Conservation (phyloP, 768 basidiomycete genomes). For the Coprinellus micaceus region DNA sequence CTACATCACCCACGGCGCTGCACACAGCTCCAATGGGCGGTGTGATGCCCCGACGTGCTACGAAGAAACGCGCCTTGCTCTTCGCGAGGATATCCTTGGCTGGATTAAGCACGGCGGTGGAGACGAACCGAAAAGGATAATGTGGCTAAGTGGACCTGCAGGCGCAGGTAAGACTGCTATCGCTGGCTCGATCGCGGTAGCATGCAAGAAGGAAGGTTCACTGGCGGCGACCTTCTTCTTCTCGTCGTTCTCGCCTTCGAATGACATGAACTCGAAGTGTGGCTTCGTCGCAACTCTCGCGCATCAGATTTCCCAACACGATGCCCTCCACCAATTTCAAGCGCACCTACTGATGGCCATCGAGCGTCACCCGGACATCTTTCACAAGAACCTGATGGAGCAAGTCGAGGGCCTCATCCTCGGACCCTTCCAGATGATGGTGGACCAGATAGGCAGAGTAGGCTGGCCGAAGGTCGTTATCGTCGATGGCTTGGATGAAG, state of each 20-base stretch:
- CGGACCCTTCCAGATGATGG: constrained; percentile 4
- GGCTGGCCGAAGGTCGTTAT: constrained; percentile 12
- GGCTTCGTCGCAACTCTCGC: constrained; percentile 27
- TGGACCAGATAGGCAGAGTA: background rate
- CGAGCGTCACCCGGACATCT: constrained; percentile 16
- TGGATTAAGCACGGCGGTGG: background rate
- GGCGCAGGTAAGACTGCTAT: constrained; percentile 27
- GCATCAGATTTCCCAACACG: constrained; percentile 21
- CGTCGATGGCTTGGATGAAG: constrained; percentile 29
- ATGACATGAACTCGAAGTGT: constrained; percentile 18
- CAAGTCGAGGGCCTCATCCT: constrained; percentile 19
- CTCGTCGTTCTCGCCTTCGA: constrained; percentile 20
- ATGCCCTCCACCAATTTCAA: constrained; percentile 1
- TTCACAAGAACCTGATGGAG: constrained; percentile 10
- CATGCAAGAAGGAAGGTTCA: constrained; percentile 9
- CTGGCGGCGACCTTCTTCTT: constrained; percentile 36
- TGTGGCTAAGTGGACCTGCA: constrained; percentile 23
- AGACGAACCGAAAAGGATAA: background rate
- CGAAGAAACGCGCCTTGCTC: background rate
- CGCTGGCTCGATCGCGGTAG: constrained; percentile 22
- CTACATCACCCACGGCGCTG: background rate
- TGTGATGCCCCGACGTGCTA: background rate
- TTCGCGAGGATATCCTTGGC: background rate
- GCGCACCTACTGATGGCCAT: background rate
- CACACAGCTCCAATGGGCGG: background rate